Conservation (phyloP, 148 eudicot species). For the Fagopyrum homotropicum region DNA sequence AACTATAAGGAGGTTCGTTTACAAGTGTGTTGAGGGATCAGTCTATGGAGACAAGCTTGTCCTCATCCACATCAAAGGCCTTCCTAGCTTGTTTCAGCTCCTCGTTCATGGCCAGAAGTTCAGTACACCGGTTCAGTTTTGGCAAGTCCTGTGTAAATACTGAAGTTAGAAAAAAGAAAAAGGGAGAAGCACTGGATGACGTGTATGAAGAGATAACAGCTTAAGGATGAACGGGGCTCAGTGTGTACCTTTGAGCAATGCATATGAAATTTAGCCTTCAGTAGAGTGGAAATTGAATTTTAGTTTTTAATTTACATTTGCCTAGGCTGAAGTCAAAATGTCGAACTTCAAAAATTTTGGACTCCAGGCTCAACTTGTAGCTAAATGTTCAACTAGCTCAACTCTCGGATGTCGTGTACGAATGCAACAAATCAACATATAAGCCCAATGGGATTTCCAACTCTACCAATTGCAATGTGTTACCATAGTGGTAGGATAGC, state of each 20-base stretch:
- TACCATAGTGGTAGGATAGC: too few species aligned
- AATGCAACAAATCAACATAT: too few species aligned
- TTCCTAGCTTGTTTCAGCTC: slow-evolving; percentile 95
- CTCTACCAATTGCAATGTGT: too few species aligned
- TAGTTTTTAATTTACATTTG: background rate
- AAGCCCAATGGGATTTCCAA: too few species aligned
- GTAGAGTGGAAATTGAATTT: background rate
- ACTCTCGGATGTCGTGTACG: too few species aligned
- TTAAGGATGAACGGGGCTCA: background rate
- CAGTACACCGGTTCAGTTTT: slow-evolving; percentile 75
- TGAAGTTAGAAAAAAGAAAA: background rate
- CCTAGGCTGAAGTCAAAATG: background rate
- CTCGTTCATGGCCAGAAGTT: slow-evolving; percentile 84
- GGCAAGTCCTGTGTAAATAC: slow-evolving; percentile 54
- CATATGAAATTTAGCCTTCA: background rate
- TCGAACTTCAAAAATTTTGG: background rate
- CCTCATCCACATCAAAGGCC: slow-evolving; percentile 46
- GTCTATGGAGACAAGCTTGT: too few species aligned
- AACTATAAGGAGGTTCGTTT: background rate
- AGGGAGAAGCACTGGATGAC: background rate
- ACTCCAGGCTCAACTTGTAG: background rate
- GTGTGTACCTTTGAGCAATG: background rate
- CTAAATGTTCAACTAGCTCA: too few species aligned
- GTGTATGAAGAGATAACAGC: background rate
- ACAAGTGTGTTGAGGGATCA: background rate